phyloP scores from a whole-genome alignment of 2,329 filamentous ascomycete species.

The Basipetospora chlamydospora region DNA sequence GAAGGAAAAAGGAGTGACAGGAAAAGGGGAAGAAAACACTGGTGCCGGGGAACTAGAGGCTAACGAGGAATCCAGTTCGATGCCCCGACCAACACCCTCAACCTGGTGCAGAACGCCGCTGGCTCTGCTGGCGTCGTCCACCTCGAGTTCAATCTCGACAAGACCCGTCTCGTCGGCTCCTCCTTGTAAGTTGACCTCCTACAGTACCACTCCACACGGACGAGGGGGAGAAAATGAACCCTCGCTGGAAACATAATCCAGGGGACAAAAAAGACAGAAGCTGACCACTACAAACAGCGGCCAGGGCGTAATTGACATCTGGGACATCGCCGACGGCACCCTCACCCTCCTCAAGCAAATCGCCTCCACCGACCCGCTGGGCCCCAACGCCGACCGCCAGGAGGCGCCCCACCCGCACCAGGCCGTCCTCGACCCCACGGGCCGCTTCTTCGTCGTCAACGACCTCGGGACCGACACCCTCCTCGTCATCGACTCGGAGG shows the following conservation, averaged over 20 bases:
- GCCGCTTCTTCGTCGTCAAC: slow-evolving; percentile 31
- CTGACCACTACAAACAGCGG: no score
- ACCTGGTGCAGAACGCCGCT: slow-evolving; percentile 11
- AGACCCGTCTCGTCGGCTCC: slow-evolving; percentile 29
- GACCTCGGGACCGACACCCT: slow-evolving; percentile 34
- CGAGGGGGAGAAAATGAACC: no score
- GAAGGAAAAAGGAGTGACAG: background rate
- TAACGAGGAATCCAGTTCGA: slow-evolving; percentile 17
- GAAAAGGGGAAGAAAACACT: background rate
- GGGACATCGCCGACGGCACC: slow-evolving; percentile 24
- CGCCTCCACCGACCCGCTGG: slow-evolving; percentile 17
- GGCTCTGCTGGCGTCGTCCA: slow-evolving; percentile 28
- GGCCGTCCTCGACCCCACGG: slow-evolving; percentile 30
- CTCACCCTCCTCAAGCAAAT: slow-evolving; percentile 23
- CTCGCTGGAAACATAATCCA: no score
- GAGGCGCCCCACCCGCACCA: slow-evolving; percentile 28
- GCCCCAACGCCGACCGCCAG: slow-evolving; percentile 24
- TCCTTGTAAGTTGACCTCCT: slow-evolving; percentile 21
- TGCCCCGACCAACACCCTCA: slow-evolving; percentile 15
- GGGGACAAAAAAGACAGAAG: no score
- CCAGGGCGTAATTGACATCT: slow-evolving; percentile 27
- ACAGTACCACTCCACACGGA: no score
- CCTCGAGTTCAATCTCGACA: slow-evolving; percentile 29
- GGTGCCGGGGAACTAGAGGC: background rate
- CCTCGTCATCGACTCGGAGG: slow-evolving; percentile 27